Percentiles rank a stretch among this genome's conserved stretches.
Conservation (phyloP, 257 asterid genomes). For the Forsythia suspensa region DNA sequence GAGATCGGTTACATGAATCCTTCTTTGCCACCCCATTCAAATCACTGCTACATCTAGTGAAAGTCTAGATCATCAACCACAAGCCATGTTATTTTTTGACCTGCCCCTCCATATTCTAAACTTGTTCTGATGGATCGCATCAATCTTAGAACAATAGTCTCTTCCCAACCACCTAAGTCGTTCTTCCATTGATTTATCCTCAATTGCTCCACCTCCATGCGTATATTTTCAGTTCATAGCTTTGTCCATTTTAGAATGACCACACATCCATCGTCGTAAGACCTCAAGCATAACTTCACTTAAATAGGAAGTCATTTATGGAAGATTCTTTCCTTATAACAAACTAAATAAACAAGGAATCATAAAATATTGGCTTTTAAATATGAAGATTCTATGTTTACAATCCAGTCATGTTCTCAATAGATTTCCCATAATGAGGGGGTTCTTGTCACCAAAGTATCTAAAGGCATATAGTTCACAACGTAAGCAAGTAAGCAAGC, state of each 20-base stretch:
- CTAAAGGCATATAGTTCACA: conserved; percentile 18
- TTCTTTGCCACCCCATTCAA: neutral
- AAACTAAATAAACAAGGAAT: conserved; percentile 1
- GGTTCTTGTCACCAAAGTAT: conserved; percentile 20
- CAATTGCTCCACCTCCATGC: neutral
- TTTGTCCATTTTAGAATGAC: neutral
- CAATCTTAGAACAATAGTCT: neutral
- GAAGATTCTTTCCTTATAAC: neutral
- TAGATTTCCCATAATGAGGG: conserved; percentile 13
- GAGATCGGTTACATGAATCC: neutral
- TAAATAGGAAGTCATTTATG: neutral
- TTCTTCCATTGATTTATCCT: neutral
- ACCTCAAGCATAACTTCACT: neutral
- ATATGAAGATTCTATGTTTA: conserved; percentile 8
- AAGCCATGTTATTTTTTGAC: neutral
- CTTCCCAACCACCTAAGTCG: neutral
- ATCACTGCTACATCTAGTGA: neutral
- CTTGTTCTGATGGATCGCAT: neutral
- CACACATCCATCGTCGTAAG: neutral
- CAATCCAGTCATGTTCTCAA: conserved; percentile 15
- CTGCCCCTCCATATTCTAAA: neutral
- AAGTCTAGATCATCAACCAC: neutral
- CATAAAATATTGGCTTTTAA: neutral
- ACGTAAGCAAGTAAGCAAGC: neutral
- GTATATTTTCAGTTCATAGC: neutral